These are phyloP conservation scores for Malassezia globosa DNA, from an alignment of 1,284 basidiomycete genomes.

Conservation along the genomic window DNA sequence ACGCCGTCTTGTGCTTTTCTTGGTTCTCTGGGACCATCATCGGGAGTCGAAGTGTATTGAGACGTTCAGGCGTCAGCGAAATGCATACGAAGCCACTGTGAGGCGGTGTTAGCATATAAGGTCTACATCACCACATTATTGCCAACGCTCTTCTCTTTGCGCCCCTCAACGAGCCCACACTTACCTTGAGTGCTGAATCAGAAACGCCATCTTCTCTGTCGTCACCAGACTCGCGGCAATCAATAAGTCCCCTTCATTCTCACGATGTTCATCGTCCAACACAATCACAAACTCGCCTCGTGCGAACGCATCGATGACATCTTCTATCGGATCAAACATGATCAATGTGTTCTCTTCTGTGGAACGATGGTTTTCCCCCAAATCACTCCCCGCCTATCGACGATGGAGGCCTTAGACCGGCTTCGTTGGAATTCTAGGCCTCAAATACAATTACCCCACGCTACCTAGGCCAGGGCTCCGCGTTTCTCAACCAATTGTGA, in stretches of 20 bases:
- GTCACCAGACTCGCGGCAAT: conserved; percentile 52
- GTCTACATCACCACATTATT: not conserved
- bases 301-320: conserved; percentile 27
- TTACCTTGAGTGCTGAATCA: conserved; percentile 66
- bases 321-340: conserved; percentile 35
- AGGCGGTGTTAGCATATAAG: too few species aligned
- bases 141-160: too few species aligned
- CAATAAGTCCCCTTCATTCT: conserved; percentile 46
- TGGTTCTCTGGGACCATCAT: conserved; percentile 88
- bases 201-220: conserved; percentile 97
- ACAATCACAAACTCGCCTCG: conserved; percentile 42
- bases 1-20: conserved; percentile 84
- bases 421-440: too few species aligned
- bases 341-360: too few species aligned
- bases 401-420: too few species aligned
- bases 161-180: too few species aligned
- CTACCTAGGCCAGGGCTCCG: too few species aligned
- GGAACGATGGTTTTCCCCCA: too few species aligned
- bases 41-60: conserved; percentile 71
- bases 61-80: conserved; percentile 63
- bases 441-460: too few species aligned
- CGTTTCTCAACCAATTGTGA: too few species aligned
- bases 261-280: conserved; percentile 44
- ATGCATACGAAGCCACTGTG: conserved; percentile 90
- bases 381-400: too few species aligned